Evolutionary conservation across 495 filamentous ascomycete species (phyloP).

Genomic region (Aspergillus olivimuriae): DNA sequence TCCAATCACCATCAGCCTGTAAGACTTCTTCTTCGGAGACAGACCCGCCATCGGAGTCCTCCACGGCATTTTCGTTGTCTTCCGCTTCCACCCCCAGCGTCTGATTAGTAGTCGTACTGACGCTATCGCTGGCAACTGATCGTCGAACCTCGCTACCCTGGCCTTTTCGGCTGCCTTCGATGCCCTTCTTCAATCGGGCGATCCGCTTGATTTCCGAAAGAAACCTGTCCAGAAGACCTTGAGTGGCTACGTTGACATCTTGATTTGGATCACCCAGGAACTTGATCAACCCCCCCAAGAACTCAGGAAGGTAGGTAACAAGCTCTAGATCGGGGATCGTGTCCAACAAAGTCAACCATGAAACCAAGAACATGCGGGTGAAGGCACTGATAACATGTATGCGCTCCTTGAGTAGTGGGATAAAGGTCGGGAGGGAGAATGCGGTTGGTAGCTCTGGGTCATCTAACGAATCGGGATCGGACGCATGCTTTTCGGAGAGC

Average conservation of each 20-base stretch:
- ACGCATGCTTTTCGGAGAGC: constrained; percentile 32
- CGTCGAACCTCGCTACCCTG: constrained; percentile 60
- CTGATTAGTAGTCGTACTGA: constrained; percentile 49
- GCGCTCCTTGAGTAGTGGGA: constrained; percentile 85
- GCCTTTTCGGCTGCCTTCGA: constrained; percentile 75
- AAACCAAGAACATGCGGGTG: constrained; percentile 89
- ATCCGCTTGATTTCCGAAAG: constrained; percentile 92
- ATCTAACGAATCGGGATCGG: constrained; percentile 43
- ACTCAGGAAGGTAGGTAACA: constrained; percentile 86
- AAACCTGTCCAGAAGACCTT: constrained; percentile 86
- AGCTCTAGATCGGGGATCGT: constrained; percentile 97
- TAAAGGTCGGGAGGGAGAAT: constrained; percentile 87
- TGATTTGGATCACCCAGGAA: constrained; percentile 88
- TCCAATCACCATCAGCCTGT: constrained; percentile 80
- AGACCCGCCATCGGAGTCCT: constrained; percentile 54
- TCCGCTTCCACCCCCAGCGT: constrained; percentile 31
- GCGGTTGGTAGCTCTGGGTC: constrained; percentile 67
- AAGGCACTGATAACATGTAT: constrained; percentile 93
- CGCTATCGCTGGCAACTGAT: constrained; percentile 58
- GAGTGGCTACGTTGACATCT: constrained; percentile 90
- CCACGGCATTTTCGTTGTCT: constrained; percentile 41
- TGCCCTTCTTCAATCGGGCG: constrained; percentile 81
- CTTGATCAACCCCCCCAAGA: constrained; percentile 81
- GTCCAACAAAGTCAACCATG: constrained; percentile 91
- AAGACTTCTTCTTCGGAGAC: constrained; percentile 56